phyloP scores from a whole-genome alignment of 1,284 basidiomycete genomes.

The Naganishia cerealis region DNA sequence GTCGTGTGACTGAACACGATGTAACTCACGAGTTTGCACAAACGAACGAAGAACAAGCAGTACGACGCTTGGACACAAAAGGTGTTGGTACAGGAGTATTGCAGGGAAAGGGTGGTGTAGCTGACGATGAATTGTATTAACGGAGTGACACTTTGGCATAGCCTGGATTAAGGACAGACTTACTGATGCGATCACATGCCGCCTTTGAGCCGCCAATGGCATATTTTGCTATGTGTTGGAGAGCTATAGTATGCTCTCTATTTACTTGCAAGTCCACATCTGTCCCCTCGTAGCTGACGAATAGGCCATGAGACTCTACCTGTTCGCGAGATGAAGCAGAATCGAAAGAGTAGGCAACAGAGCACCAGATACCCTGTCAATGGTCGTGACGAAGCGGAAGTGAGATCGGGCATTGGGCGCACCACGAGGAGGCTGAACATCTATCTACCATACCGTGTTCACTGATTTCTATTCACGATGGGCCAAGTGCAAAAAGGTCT shows the following conservation, averaged over 20 bases:
- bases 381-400: constrained; percentile 26
- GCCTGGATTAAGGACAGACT: background rate
- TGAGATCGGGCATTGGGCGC: background rate
- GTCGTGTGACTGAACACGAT: background rate
- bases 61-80: constrained; percentile 48
- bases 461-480: background rate
- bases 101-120: constrained; percentile 25
- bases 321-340: background rate
- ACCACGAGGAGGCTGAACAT: background rate
- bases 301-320: background rate
- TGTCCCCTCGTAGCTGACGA: background rate
- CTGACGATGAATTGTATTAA: constrained; percentile 1
- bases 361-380: background rate
- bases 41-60: constrained; percentile 45
- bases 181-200: constrained; percentile 27
- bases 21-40: constrained; percentile 40
- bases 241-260: background rate
- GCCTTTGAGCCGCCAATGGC: constrained; percentile 27
- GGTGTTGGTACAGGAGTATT: constrained; percentile 41
- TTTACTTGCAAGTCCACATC: background rate
- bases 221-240: background rate
- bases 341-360: background rate
- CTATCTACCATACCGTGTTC: constrained; percentile 7
- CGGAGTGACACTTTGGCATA: background rate
- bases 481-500: background rate